These are phyloP conservation scores for Cordyceps javanica DNA, from an alignment of 2,329 filamentous ascomycete genomes.

Conservation along the genomic window DNA sequence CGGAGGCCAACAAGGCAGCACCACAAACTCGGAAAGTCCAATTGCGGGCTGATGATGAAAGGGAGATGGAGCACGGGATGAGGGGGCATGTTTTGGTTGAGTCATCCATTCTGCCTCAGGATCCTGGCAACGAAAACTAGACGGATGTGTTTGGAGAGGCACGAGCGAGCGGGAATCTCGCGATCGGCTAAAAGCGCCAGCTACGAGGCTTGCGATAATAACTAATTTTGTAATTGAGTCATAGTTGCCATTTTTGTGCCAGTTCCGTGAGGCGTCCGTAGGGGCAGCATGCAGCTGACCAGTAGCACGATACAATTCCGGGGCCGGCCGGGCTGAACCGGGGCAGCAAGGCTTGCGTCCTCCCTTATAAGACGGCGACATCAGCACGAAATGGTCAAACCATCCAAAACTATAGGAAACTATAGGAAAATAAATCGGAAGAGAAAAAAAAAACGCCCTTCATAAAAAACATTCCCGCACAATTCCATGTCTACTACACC, in stretches of 20 bases:
- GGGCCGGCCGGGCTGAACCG: slow-evolving; percentile 4
- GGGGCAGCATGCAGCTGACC: neutral
- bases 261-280: neutral
- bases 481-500: neutral
- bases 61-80: too few species aligned
- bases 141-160: neutral
- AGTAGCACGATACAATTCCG: neutral
- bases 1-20: slow-evolving; percentile 14
- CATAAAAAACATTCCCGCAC: neutral
- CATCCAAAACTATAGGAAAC: neutral
- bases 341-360: neutral
- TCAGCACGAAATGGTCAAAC: too few species aligned
- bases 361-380: neutral
- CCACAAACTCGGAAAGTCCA: slow-evolving; percentile 15
- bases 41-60: neutral
- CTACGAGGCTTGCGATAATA: neutral
- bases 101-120: too few species aligned
- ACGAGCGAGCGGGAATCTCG: neutral
- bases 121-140: neutral
- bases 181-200: neutral
- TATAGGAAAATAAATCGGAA: neutral
- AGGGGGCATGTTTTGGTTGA: too few species aligned
- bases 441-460: neutral
- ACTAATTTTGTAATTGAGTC: slow-evolving; percentile 4
- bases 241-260: neutral